These are phyloP conservation scores for Gossypium thurberi DNA, from an alignment of 345 rosid species.

Conservation along the genomic window DNA sequence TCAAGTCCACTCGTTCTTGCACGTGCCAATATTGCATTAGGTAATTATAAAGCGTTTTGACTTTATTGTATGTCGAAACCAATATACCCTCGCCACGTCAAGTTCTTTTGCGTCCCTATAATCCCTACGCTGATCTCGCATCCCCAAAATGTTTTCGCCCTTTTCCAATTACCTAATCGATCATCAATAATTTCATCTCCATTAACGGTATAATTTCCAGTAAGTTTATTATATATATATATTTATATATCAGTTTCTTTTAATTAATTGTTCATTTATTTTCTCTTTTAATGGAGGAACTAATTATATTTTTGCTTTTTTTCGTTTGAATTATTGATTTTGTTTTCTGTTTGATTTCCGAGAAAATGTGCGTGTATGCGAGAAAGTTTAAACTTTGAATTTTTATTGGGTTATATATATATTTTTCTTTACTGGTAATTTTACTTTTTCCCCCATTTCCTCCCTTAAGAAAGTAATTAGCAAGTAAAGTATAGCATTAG, in stretches of 20 bases:
- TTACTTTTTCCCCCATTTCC: background rate
- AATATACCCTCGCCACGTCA: conserved; percentile 22
- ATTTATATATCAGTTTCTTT: background rate
- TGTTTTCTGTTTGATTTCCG: conserved; percentile 2
- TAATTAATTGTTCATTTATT: background rate
- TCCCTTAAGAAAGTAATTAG: background rate
- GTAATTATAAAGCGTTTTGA: background rate
- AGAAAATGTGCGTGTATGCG: conserved; percentile 1
- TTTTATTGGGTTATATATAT: background rate
- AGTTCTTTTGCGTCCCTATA: conserved; percentile 22
- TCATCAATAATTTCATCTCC: conserved; percentile 12
- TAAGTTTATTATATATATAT: conserved; percentile 8
- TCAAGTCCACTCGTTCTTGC: background rate
- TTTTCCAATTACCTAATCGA: conserved; percentile 8
- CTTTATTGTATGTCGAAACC: background rate
- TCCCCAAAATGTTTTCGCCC: background rate
- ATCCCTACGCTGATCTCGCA: conserved; percentile 26
- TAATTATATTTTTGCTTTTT: background rate
- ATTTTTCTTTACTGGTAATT: background rate
- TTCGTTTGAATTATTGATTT: background rate
- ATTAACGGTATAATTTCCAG: conserved; percentile 10
- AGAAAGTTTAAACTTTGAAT: background rate
- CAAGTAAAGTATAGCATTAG: no score
- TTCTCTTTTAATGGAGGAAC: background rate
- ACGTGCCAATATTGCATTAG: conserved; percentile 13